These are phyloP conservation scores for Phellinidium pouzarii DNA, from an alignment of 1,284 basidiomycete genomes.

Conservation along the genomic window DNA sequence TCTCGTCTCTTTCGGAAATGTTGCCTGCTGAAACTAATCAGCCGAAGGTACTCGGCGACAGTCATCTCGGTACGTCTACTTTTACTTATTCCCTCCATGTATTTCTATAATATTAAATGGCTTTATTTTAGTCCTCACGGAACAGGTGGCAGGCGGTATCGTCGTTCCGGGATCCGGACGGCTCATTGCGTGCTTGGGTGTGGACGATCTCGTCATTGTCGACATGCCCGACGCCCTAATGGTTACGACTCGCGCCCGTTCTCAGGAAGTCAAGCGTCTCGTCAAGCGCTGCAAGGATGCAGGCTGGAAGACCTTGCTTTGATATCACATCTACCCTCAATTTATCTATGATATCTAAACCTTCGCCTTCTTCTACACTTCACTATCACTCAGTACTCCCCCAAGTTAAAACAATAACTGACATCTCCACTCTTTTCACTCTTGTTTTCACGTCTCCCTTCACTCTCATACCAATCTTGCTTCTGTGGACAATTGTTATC, in stretches of 20 bases:
- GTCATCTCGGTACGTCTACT: conserved; percentile 52
- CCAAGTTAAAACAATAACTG: too few relatives aligned
- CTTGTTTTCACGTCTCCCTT: too few relatives aligned
- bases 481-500: too few relatives aligned
- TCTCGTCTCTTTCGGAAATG: conserved; percentile 75
- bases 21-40: conserved; percentile 75
- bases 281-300: conserved; percentile 68
- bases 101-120: not conserved
- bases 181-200: conserved; percentile 70
- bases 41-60: conserved; percentile 71
- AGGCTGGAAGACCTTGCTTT: conserved; percentile 69
- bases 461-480: too few relatives aligned
- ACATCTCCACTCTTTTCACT: too few relatives aligned
- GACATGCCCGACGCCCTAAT: conserved; percentile 82
- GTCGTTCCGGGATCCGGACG: conserved; percentile 77
- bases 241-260: conserved; percentile 79
- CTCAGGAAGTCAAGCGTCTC: conserved; percentile 77
- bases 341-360: too few relatives aligned
- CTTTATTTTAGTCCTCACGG: conserved; percentile 57
- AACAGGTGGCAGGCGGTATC: conserved; percentile 79
- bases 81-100: not conserved
- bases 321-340: conserved; percentile 16
- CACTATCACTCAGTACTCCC: too few relatives aligned
- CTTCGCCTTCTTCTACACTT: too few relatives aligned
- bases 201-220: conserved; percentile 79